Evolutionary conservation across 176 grass and related monocot genomes (phyloP).

Genomic region (Carex parvula): DNA sequence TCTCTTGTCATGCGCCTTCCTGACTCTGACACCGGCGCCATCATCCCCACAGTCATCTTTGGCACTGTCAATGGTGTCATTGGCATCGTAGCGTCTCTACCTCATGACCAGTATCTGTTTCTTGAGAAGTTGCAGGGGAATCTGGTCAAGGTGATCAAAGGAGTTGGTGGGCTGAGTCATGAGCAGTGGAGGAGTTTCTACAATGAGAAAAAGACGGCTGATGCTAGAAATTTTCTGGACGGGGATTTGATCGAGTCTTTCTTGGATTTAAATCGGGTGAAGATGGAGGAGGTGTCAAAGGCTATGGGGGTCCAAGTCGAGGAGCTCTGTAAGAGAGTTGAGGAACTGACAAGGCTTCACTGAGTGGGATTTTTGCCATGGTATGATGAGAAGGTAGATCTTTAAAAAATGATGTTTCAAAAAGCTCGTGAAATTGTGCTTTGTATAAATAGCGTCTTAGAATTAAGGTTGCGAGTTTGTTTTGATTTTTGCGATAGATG

Average conservation of each 20-base stretch:
- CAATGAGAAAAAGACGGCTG: slow-evolving; percentile 60
- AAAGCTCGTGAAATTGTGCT: not conserved
- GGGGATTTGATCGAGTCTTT: slow-evolving; percentile 92
- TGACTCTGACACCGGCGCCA: slow-evolving; percentile 56
- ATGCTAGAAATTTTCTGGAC: slow-evolving; percentile 71
- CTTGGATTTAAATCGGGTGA: slow-evolving; percentile 61
- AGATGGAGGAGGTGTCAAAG: slow-evolving; percentile 82
- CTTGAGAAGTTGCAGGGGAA: slow-evolving; percentile 76
- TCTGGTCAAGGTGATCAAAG: slow-evolving; percentile 82
- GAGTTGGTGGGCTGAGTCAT: slow-evolving; percentile 73
- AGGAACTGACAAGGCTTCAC: slow-evolving; percentile 90
- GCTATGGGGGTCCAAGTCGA: slow-evolving; percentile 55
- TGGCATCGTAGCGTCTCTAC: slow-evolving; percentile 74
- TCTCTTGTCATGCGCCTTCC: slow-evolving; percentile 83
- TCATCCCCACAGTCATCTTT: slow-evolving; percentile 77
- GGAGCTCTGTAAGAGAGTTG: slow-evolving; percentile 85
- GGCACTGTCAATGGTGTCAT: slow-evolving; percentile 90
- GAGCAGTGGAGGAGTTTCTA: slow-evolving; percentile 87
- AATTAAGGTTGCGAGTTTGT: not conserved
- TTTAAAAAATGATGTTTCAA: not conserved
- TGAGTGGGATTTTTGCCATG: slow-evolving; percentile 13
- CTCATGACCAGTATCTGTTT: slow-evolving; percentile 70
- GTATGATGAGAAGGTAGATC: not conserved
- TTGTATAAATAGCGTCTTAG: slow-evolving; percentile 10
- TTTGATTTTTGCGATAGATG: not conserved